Evolutionary conservation across 805 yeast genomes (phyloP).

Genomic region (Priceomyces fermenticarens): DNA sequence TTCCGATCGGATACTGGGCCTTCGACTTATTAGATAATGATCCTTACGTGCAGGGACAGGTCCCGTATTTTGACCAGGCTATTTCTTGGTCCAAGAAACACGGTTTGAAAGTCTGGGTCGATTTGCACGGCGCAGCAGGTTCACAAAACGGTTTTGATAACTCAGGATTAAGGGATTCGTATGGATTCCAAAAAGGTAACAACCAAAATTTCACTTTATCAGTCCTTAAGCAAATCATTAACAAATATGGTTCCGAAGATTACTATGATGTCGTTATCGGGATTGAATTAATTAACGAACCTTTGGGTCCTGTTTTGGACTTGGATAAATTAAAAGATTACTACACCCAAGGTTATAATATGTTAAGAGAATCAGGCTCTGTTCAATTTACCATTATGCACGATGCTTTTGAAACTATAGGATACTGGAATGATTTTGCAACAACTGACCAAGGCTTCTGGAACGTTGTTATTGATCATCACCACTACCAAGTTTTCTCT

Average conservation of each 20-base stretch:
- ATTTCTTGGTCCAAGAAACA: conserved; percentile 67
- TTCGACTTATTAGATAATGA: conserved; percentile 59
- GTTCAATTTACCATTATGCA: conserved; percentile 64
- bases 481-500: conserved; percentile 84
- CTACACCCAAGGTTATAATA: conserved; percentile 60
- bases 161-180: conserved; percentile 74
- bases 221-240: conserved; percentile 53
- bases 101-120: conserved; percentile 79
- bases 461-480: conserved; percentile 82
- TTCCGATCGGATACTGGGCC: conserved; percentile 97
- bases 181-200: conserved; percentile 53
- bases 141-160: conserved; percentile 96
- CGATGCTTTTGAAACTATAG: conserved; percentile 69
- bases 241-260: conserved; percentile 59
- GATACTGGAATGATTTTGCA: conserved; percentile 64
- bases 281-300: conserved; percentile 85
- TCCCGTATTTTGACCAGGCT: conserved; percentile 68
- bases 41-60: conserved; percentile 87
- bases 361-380: conserved; percentile 55
- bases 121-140: conserved; percentile 95
- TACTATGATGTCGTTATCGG: conserved; percentile 77
- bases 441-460: conserved; percentile 26
- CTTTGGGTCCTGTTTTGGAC: conserved; percentile 70
- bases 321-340: conserved; percentile 56
- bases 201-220: conserved; percentile 53